Conservation (phyloP, 208 protist species). For the Acanthamoeba royreba region DNA sequence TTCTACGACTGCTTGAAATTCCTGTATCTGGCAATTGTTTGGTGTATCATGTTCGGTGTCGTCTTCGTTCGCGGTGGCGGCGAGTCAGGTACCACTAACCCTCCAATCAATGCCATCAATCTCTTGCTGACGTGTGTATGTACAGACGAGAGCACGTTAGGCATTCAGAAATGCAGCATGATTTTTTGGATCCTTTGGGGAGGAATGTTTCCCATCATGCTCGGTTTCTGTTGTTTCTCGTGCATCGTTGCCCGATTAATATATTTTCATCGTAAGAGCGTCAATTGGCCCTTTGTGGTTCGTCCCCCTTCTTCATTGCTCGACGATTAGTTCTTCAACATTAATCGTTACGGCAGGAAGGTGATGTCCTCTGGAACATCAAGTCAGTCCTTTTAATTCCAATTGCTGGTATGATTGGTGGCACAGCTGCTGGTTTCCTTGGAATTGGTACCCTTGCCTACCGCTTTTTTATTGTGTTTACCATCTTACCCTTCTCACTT, state of each 20-base stretch:
- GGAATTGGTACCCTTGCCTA: constrained; percentile 64
- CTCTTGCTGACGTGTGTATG: background rate
- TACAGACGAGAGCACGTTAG: background rate
- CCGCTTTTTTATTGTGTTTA: no score
- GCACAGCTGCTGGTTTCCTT: constrained; percentile 66
- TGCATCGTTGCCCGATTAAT: background rate
- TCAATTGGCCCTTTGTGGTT: background rate
- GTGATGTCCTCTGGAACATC: constrained; percentile 63
- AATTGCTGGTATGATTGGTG: constrained; percentile 45
- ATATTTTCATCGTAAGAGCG: background rate
- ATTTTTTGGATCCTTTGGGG: constrained; percentile 55
- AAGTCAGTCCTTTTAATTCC: constrained; percentile 54
- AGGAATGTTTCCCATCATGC: constrained; percentile 44
- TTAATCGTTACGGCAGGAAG: constrained; percentile 18
- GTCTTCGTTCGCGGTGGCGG: constrained; percentile 11
- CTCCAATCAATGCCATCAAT: background rate
- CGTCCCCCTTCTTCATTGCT: background rate
- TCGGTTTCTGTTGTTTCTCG: background rate
- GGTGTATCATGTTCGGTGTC: background rate
- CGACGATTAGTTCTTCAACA: background rate
- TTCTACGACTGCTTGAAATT: background rate
- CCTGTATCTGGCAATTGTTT: background rate
- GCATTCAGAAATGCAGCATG: background rate
- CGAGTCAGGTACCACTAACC: background rate
- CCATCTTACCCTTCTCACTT: no score